These are phyloP conservation scores for Vicia villosa DNA, from an alignment of 306 rosid species.

Conservation along the genomic window DNA sequence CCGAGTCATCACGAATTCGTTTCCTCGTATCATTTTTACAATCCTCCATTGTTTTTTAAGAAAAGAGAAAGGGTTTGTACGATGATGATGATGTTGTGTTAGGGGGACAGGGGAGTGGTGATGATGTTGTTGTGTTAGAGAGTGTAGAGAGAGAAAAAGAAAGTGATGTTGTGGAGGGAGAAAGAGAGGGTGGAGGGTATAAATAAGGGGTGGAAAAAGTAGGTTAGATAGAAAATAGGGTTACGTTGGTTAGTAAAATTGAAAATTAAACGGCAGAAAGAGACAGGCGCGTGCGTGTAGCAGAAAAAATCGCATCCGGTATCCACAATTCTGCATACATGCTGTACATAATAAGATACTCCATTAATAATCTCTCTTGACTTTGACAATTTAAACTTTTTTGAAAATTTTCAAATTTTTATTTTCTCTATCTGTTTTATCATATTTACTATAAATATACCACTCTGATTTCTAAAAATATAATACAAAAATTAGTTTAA, in stretches of 20 bases:
- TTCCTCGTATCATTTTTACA: constrained; percentile 19
- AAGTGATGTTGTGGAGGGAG: constrained; percentile 30
- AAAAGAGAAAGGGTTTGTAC: too few species aligned
- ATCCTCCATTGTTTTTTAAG: background rate
- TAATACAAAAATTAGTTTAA: too few species aligned
- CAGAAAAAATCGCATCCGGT: constrained; percentile 43
- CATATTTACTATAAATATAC: too few species aligned
- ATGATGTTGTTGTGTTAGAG: background rate
- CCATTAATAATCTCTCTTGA: background rate
- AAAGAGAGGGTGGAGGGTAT: constrained; percentile 32
- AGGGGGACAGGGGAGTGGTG: background rate
- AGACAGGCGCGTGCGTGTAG: constrained; percentile 55
- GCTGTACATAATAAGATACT: background rate
- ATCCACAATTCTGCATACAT: background rate
- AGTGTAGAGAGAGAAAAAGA: constrained; percentile 40
- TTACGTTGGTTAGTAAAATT: constrained; percentile 29
- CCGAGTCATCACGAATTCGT: constrained; percentile 40
- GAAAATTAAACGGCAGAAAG: constrained; percentile 36
- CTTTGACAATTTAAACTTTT: too few species aligned
- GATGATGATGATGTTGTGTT: background rate
- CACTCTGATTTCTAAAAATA: too few species aligned
- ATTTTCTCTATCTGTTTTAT: too few species aligned
- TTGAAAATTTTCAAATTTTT: too few species aligned
- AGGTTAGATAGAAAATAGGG: constrained; percentile 25
- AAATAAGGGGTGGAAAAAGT: constrained; percentile 42